These are phyloP conservation scores for Coprinopsis strossmayeri DNA, from an alignment of 768 basidiomycete genomes.

Conservation along the genomic window DNA sequence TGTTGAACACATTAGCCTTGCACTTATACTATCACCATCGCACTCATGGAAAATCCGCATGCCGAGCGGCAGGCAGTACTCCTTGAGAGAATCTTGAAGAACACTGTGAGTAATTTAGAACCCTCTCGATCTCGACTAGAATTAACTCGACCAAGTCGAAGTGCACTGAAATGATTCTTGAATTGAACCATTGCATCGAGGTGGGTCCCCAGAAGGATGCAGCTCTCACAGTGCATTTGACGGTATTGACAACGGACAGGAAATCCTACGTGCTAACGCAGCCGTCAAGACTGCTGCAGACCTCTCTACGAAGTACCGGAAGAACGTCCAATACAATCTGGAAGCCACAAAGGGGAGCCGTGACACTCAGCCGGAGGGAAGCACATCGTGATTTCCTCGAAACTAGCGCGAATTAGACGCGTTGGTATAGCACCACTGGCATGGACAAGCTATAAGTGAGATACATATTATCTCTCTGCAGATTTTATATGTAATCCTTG, in stretches of 20 bases:
- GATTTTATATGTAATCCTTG: background rate
- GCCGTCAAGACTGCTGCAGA: slow-evolving; percentile 78
- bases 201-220: slow-evolving; percentile 32
- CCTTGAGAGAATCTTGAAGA: slow-evolving; percentile 86
- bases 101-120: slow-evolving; percentile 52
- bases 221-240: background rate
- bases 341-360: slow-evolving; percentile 54
- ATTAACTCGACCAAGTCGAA: slow-evolving; percentile 62
- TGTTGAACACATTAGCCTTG: background rate
- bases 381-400: too few species aligned
- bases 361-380: slow-evolving; percentile 4
- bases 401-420: background rate
- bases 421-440: too few species aligned
- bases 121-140: background rate
- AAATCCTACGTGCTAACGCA: slow-evolving; percentile 72
- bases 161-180: slow-evolving; percentile 85
- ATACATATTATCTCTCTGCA: too few species aligned
- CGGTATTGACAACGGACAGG: slow-evolving; percentile 32
- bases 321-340: slow-evolving; percentile 91
- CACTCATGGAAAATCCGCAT: slow-evolving; percentile 88
- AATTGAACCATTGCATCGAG: slow-evolving; percentile 84
- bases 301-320: slow-evolving; percentile 79
- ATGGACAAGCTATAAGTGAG: too few species aligned
- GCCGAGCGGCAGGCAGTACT: slow-evolving; percentile 88
- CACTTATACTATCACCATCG: slow-evolving; percentile 11